Evolutionary conservation across 2,329 filamentous ascomycete species (phyloP).

Genomic region (Tothia fuscella): DNA sequence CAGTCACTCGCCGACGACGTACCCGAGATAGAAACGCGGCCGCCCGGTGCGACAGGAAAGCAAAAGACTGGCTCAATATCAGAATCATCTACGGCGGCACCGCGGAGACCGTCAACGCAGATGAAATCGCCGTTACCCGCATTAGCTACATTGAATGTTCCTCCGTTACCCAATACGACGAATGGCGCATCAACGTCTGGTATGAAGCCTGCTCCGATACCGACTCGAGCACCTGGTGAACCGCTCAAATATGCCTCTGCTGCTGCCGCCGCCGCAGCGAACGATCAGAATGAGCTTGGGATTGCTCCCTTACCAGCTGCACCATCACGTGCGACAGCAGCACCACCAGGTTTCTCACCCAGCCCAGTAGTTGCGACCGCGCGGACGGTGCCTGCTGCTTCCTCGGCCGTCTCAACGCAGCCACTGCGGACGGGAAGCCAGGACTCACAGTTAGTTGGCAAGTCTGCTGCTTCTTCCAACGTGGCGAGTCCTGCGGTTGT

Average conservation of each 20-base stretch:
- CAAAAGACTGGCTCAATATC: too few species aligned
- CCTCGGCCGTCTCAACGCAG: constrained; percentile 5
- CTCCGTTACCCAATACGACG: constrained; percentile 44
- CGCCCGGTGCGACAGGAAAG: constrained; percentile 37
- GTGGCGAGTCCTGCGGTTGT: constrained; percentile 31
- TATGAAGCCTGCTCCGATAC: constrained; percentile 90
- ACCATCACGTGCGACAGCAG: constrained; percentile 35
- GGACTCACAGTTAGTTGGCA: constrained; percentile 28
- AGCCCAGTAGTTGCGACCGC: not conserved
- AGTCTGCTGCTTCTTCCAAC: constrained; percentile 40
- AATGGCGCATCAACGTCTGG: constrained; percentile 47
- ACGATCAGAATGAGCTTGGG: constrained; percentile 76
- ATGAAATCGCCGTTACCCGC: constrained; percentile 89
- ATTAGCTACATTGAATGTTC: constrained; percentile 76
- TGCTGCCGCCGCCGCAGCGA: constrained; percentile 82
- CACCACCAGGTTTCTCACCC: constrained; percentile 9
- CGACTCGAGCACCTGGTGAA: constrained; percentile 74
- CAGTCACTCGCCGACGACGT: constrained; percentile 88
- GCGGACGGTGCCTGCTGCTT: not conserved
- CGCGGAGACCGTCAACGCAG: constrained; percentile 67
- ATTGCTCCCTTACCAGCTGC: constrained; percentile 90
- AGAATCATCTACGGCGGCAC: constrained; percentile 46
- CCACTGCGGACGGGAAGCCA: constrained; percentile 16
- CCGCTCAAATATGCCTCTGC: constrained; percentile 94
- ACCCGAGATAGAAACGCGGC: constrained; percentile 30